Base-by-base conservation (phyloP, 306 rosid species). In the Luffa acutangula region DNA sequence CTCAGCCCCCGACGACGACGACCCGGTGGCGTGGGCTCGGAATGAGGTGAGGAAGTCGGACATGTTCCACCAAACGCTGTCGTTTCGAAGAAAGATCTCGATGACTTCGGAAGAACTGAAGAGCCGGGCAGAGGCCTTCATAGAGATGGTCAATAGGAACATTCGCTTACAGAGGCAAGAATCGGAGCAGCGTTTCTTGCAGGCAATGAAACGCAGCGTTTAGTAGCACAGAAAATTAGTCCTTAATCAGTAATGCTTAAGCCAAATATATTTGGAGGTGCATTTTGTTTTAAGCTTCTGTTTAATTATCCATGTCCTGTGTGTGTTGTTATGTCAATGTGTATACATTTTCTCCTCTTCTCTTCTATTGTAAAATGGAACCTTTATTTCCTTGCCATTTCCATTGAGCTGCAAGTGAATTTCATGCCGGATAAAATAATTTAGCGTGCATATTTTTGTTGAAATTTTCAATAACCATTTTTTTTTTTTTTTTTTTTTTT, bases 121-220 rank as follows among this genome's bases (percentile, higher is more conserved):
- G 15, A 80, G 54, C 67, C 46, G 93, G 51, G 87, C 91, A 1
- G 98, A 94, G 49, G 96, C 86, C 0, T 90, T 94, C 82, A 94
- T 94, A 17, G 81, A 82, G 63, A 88, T 85, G 73, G 62, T 94
- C 69, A 90, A 92, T 46, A 43, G 78, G 9, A 85, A 87, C 20
- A 92, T 94, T 67, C 89, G 89, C 83, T 52, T 92, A 49, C 93
- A 92, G 89, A 83, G 98, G 81, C 90, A 89, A 37, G 94, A 94
- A 86, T 94, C 98, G 33, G 85, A 88, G 37, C 94, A 89, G 75
- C 91, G 91, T 36, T 84, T 83, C 83, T 13, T 78, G 58, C 81
- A 74, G 78, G 43, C 62, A 15, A 17, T 48, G n/a, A 33, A 74
- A 74, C 60, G 62, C 41, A 74, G 75, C 75, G 31, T 69, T 42